Conservation (phyloP, 1,139 yeast genomes). For the Debaryomyces nepalensis region DNA sequence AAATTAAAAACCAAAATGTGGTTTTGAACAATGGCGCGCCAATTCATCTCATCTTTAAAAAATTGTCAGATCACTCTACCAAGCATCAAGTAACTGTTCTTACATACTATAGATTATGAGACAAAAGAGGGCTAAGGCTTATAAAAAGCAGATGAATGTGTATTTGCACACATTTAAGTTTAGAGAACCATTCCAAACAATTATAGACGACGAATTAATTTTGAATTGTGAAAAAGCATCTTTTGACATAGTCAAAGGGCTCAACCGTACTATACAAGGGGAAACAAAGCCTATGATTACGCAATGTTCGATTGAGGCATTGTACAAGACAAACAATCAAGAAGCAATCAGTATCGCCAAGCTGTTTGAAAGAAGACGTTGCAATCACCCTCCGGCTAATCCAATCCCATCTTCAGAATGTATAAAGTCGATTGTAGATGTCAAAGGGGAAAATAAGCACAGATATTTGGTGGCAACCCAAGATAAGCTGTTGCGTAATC, state of each 20-base stretch:
- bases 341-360: constrained; percentile 80
- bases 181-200: constrained; percentile 90
- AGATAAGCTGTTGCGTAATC: constrained; percentile 66
- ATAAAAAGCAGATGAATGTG: constrained; percentile 88
- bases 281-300: constrained; percentile 94
- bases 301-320: constrained; percentile 90
- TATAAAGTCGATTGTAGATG: constrained; percentile 67
- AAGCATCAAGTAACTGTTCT: too few relatives aligned
- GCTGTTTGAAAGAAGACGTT: constrained; percentile 72
- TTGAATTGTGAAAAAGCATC: constrained; percentile 66
- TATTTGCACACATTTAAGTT: constrained; percentile 86
- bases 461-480: constrained; percentile 90
- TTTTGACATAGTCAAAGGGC: constrained; percentile 76
- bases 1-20: too few relatives aligned
- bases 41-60: constrained; percentile 6
- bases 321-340: constrained; percentile 73
- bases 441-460: constrained; percentile 82
- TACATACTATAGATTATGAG: constrained; percentile 61
- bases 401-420: constrained; percentile 79
- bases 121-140: constrained; percentile 93
- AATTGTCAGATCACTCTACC: constrained; percentile 1
- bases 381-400: constrained; percentile 61
- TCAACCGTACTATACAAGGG: constrained; percentile 80
- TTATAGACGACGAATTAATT: constrained; percentile 81
- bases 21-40: too few relatives aligned